Conservation (phyloP, 805 yeast genomes). For the Huiozyma sinensis region DNA sequence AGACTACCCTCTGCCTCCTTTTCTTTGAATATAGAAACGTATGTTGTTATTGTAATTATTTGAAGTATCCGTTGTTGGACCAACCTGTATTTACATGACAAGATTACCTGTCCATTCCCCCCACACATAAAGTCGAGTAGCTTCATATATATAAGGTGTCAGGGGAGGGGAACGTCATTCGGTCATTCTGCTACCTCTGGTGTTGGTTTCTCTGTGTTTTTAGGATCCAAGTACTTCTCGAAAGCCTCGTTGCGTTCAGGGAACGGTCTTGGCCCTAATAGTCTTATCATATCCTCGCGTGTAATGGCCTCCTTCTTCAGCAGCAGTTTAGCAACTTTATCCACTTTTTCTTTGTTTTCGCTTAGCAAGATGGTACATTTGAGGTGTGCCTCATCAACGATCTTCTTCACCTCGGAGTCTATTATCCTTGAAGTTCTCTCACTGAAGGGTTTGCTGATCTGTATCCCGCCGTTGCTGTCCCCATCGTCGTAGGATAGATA, state of each 20-base stretch:
- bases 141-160: too few species aligned
- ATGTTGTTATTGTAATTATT: too few species aligned
- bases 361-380: conserved; percentile 56
- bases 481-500: conserved; percentile 33
- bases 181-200: too few species aligned
- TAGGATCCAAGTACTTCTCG: conserved; percentile 64
- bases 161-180: too few species aligned
- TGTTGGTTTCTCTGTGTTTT: neutral
- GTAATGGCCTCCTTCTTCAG: conserved; percentile 82
- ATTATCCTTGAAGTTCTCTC: conserved; percentile 74
- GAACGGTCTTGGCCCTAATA: conserved; percentile 88
- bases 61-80: too few species aligned
- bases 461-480: conserved; percentile 36
- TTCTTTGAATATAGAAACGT: too few species aligned
- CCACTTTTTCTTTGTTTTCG: conserved; percentile 64
- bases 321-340: conserved; percentile 76
- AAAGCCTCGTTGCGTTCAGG: conserved; percentile 85
- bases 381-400: conserved; percentile 65
- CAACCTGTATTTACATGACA: too few species aligned
- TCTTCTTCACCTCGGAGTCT: conserved; percentile 72
- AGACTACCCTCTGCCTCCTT: too few species aligned
- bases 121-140: too few species aligned
- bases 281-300: conserved; percentile 84
- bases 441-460: conserved; percentile 76
- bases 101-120: too few species aligned